A percentile compares a stretch with the other conserved stretches of the same genome.
Evolutionary conservation across 1,284 basidiomycete genomes (phyloP).

Genomic region (Boletellus deceptivus): DNA sequence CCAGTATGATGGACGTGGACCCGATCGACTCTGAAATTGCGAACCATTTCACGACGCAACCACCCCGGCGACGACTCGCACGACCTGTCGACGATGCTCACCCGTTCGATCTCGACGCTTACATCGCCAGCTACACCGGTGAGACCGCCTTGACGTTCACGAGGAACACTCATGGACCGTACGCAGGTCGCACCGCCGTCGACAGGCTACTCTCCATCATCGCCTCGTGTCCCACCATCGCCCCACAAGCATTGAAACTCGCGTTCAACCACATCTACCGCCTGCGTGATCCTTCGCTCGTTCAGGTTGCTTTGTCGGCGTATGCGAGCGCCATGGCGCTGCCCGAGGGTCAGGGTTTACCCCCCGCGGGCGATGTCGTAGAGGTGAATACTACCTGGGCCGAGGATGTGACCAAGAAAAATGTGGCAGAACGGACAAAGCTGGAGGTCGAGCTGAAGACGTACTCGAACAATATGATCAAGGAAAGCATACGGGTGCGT

Average conservation of each 20-base stretch:
- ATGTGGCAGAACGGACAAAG: constrained; percentile 65
- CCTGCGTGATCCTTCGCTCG: constrained; percentile 60
- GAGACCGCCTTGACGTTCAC: background rate
- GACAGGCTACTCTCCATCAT: constrained; percentile 70
- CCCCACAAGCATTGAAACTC: constrained; percentile 63
- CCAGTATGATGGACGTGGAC: constrained; percentile 32
- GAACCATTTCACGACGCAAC: constrained; percentile 9
- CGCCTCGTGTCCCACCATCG: constrained; percentile 59
- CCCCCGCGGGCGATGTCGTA: constrained; percentile 46
- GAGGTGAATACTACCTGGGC: constrained; percentile 62
- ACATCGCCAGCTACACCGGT: constrained; percentile 35
- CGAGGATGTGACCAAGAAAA: constrained; percentile 58
- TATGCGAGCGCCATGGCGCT: constrained; percentile 53
- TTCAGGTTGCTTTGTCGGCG: constrained; percentile 49
- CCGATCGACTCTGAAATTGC: constrained; percentile 26
- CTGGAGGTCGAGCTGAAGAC: constrained; percentile 88
- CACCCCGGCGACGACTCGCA: constrained; percentile 20
- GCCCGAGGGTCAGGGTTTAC: constrained; percentile 42
- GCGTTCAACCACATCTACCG: constrained; percentile 61
- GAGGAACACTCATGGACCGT: background rate
- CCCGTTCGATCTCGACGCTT: constrained; percentile 74
- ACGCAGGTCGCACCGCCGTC: constrained; percentile 63
- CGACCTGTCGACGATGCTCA: constrained; percentile 65
- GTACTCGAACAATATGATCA: constrained; percentile 89
- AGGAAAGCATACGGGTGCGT: constrained; percentile 83